Evolutionary conservation across 1,284 basidiomycete species (phyloP), one percentile per base, ranked within the genome.

Genomic region (Moesziomyces globuligerus): DNA sequence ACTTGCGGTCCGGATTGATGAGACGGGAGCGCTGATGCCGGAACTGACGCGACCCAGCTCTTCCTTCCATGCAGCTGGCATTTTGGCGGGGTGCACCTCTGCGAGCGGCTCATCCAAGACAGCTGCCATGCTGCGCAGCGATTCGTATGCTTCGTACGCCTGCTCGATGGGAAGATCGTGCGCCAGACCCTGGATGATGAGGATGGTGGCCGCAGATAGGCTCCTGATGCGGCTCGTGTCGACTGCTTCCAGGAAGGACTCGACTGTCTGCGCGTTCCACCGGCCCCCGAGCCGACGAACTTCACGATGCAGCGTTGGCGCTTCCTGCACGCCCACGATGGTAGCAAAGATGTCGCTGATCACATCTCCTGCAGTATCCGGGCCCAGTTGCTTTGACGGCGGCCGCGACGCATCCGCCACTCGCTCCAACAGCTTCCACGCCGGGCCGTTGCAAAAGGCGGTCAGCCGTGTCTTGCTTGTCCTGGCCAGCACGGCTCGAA

Each of bases 341-440:
- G 40, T 36, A 2, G 39, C 38, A 41, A 55, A 64, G 43, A 62
- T 62, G 26, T 69, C 66, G 42, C 54, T 55, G n/a, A 69, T 42
- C 23, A 58, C 38, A 36, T 68, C 65, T 50, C 50, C 56, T 15
- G 25, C 32, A 9, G 45, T 34, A 8, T 66, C 62, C 9, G 20
- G 38, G 13, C 15, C 48, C 38, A 11, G 4, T 17, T 8, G 47
- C 1, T 2, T n/a, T 18, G 10, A 15, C 18, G 11, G 28, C 7
- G 2, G 10, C 32, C 32, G 32, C 17, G 32, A 3, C 39, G 26
- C 41, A 7, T 32, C 46, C 7, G 64, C 42, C 45, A 52, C 59
- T 18, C 46, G 41, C 37, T 56, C 39, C 36, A 69, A 24, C 23
- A 69, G 48, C 55, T 38, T 57, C 59, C 59, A 58, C 11, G 42